Conservation (phyloP, 352 stramenopile species). For the Globisporangium sylvaticum region DNA sequence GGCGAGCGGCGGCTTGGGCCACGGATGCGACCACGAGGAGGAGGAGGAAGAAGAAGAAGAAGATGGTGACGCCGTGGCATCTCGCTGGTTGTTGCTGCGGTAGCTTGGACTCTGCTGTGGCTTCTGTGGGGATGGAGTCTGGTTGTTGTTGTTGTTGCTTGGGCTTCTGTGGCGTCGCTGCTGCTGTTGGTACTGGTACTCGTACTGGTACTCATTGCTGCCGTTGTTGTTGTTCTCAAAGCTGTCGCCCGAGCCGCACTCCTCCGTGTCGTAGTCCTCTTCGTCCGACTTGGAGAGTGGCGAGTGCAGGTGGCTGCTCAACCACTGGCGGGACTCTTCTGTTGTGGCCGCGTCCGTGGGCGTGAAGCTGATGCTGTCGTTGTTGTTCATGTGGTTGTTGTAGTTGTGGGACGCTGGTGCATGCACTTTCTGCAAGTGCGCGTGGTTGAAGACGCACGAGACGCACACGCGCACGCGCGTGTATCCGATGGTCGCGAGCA, state of each 20-base stretch:
- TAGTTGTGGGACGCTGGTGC: not conserved
- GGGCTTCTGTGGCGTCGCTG: constrained; percentile 7
- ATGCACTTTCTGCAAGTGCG: constrained; percentile 15
- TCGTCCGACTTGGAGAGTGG: constrained; percentile 38
- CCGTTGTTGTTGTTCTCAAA: constrained; percentile 5
- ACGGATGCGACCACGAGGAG: constrained; percentile 51
- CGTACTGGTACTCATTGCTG: constrained; percentile 24
- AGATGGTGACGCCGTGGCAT: constrained; percentile 14
- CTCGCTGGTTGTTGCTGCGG: constrained; percentile 21
- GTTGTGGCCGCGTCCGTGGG: constrained; percentile 7
- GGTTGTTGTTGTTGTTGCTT: constrained; percentile 22
- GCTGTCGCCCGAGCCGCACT: constrained; percentile 35
- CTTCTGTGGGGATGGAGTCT: constrained; percentile 7
- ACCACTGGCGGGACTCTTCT: constrained; percentile 46
- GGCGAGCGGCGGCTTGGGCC: constrained; percentile 60
- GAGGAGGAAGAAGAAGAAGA: constrained; percentile 1
- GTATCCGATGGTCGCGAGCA: constrained; percentile 42
- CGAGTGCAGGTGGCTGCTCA: constrained; percentile 64
- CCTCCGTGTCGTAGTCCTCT: constrained; percentile 33
- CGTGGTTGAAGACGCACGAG: constrained; percentile 64
- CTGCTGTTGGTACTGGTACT: constrained; percentile 20
- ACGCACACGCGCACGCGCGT: constrained; percentile 80
- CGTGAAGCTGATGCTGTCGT: constrained; percentile 21
- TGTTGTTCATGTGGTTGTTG: not conserved
- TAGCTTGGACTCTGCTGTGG: constrained; percentile 12